Base-by-base conservation (phyloP, 225 moss, liverwort and hornwort genomes). In the Anthoceros angustus region DNA sequence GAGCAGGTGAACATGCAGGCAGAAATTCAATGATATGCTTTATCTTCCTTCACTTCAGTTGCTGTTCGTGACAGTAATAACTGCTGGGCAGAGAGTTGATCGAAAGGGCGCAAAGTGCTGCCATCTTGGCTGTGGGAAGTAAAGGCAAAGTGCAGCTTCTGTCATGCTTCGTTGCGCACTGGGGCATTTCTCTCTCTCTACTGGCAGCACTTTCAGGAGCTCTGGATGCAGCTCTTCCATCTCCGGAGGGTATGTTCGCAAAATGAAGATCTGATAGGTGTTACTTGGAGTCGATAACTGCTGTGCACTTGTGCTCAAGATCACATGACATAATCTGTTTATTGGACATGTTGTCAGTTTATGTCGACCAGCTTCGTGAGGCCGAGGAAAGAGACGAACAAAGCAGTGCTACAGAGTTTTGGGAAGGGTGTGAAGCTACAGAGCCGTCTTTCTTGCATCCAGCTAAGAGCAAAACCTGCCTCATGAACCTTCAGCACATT, bases 211-310 rank as follows among this genome's bases (percentile, higher is more conserved):
- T 55, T 55, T 55, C 55, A 55, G 55, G 55, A 15, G 55, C 55
- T 55, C n/a, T 55, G 55, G 55, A 55, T 55, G 55, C 55, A 9
- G 55, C 55, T 55, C 55, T 55, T 15, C 55, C 55, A 15, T 55
- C 23, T 15, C 14, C 7, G 6, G 55, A 55, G 5, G 55, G 55
- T 55, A 55, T 12, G 14, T 55, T 32, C 32, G 32, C 32, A 32
- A 32, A 55, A 7, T 15, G 7, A 7, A 55, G 55, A 18, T 18
- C 5, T 0, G 55, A 7, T 9, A 8, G 2, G 16, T 7, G n/a
- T 55, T 55, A 12, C 46, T 18, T 18, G 18, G n/a, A 15, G n/a
- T n/a, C n/a, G n/a, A n/a, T n/a, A n/a, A n/a, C n/a, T n/a, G n/a
- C n/a, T n/a, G n/a, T n/a, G n/a, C n/a, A n/a, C n/a, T n/a, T n/a